Evolutionary conservation across 1,284 basidiomycete genomes (phyloP).

Genomic region (Nidula niveotomentosa): DNA sequence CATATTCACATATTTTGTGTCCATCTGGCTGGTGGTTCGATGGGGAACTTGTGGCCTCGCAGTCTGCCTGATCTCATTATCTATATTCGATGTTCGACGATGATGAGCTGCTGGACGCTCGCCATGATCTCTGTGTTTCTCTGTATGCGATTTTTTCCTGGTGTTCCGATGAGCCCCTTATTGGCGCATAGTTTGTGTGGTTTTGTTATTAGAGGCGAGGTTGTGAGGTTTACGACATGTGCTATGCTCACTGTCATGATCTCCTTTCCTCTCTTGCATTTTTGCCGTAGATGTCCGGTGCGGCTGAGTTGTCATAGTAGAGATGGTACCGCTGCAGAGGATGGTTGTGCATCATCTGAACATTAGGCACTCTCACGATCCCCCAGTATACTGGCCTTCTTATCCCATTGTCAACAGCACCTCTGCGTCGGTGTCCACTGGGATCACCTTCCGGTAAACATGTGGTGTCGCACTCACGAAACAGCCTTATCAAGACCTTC

Average conservation of each 20-base stretch:
- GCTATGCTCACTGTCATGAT: too few species aligned
- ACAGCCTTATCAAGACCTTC: neutral
- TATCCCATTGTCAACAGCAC: neutral
- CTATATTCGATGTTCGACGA: neutral
- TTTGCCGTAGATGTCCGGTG: neutral
- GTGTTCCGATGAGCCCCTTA: too few species aligned
- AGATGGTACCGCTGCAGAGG: neutral
- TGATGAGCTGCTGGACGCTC: neutral
- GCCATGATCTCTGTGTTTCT: neutral
- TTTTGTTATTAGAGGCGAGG: too few species aligned
- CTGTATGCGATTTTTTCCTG: neutral
- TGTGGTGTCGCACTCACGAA: neutral
- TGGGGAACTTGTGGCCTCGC: constrained; percentile 5
- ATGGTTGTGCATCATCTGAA: neutral
- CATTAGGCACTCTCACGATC: neutral
- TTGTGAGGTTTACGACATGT: too few species aligned
- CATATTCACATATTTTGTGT: constrained; percentile 49
- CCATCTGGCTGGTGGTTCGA: constrained; percentile 17
- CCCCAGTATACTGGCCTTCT: neutral
- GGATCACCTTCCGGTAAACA: neutral
- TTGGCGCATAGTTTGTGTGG: too few species aligned
- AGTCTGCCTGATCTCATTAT: neutral
- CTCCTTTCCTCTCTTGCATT: neutral
- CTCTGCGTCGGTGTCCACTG: neutral
- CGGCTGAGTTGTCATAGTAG: neutral